Conservation (phyloP, 1,284 basidiomycete species). For the Entoloma clypeatum region DNA sequence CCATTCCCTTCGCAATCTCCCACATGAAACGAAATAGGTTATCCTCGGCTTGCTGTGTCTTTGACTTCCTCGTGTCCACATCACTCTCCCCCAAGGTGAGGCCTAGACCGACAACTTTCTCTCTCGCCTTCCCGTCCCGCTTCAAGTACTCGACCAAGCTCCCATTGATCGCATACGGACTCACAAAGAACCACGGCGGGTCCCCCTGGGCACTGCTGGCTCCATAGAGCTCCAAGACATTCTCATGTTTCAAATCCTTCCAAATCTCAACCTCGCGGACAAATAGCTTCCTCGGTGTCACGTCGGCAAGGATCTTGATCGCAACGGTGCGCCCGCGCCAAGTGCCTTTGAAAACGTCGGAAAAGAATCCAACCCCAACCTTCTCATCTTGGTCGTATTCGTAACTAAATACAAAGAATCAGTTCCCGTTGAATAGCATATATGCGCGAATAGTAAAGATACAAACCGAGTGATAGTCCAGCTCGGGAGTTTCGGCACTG, state of each 20-base stretch:
- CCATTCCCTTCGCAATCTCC: conserved; percentile 75
- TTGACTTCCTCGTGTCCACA: not conserved
- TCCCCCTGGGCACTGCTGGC: conserved; percentile 56
- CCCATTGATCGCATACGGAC: conserved; percentile 54
- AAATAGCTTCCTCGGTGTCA: conserved; percentile 48
- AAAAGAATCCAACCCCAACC: conserved; percentile 67
- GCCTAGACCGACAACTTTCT: conserved; percentile 16
- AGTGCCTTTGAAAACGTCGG: conserved; percentile 63
- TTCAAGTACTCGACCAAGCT: conserved; percentile 40
- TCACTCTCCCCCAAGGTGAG: conserved; percentile 9
- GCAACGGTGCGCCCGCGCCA: conserved; percentile 62
- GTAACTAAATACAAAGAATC: conserved; percentile 34
- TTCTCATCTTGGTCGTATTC: conserved; percentile 61
- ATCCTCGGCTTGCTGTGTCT: conserved; percentile 17
- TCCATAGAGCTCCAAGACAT: conserved; percentile 54
- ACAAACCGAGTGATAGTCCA: conserved; percentile 69
- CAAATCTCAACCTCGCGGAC: conserved; percentile 49
- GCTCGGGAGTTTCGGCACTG: conserved; percentile 49
- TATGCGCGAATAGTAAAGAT: conserved; percentile 10
- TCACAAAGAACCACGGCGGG: conserved; percentile 68
- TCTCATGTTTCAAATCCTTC: conserved; percentile 47
- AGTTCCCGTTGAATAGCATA: not conserved
- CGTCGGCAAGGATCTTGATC: conserved; percentile 49
- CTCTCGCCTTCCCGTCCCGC: conserved; percentile 21
- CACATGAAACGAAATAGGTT: conserved; percentile 59